Base-by-base conservation (phyloP, 805 yeast species). In the Spathaspora girioi region DNA sequence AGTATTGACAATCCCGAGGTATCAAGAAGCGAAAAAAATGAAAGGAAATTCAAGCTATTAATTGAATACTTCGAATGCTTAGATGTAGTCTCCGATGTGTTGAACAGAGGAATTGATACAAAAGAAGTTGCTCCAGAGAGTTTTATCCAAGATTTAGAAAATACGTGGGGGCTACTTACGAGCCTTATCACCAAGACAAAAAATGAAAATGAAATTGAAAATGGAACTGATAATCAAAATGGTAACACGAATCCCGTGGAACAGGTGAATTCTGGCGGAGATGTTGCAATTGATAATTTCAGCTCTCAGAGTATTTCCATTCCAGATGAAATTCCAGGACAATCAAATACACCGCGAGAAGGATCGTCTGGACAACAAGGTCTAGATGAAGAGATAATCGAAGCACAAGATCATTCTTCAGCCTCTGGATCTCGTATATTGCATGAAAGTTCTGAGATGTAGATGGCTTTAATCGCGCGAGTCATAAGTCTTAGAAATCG, bases 1-100 rank as follows among this genome's bases (percentile, higher is more conserved):
- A 38, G 6, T 18, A 26, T 45, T 7, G 47, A 48, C 2, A 17
- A 40, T 10, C 45, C 41, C 11, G 23, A 43, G 7, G 31, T 43
- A 15, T 12, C 35, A 11, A 15, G 7, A 6, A 4, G 11, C 2
- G 53, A 43, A 29, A 17, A 20, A 14, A 45, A 40, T 19, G 54
- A 52, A 29, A 43, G 40, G 15, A 48, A 49, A 20, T 49, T 27
- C 19, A 17, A 45, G 19, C 20, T 42, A 5, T 38, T 52, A 9
- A 35, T 52, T 18, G 41, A 19, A 17, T 49, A 43, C 23, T 45
- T 9, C 38, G 32, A 49, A 43, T 38, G 29, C 15, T 26, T 52
- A 15, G 45, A 45, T 12, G 14, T 38, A 2, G 35, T 43, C 18
- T 45, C 45, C 45, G 48, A 40, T 29, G 38, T 44, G 7, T 32